Base-by-base conservation (phyloP, 768 basidiomycete genomes). In the Phaffia tasmanica region DNA sequence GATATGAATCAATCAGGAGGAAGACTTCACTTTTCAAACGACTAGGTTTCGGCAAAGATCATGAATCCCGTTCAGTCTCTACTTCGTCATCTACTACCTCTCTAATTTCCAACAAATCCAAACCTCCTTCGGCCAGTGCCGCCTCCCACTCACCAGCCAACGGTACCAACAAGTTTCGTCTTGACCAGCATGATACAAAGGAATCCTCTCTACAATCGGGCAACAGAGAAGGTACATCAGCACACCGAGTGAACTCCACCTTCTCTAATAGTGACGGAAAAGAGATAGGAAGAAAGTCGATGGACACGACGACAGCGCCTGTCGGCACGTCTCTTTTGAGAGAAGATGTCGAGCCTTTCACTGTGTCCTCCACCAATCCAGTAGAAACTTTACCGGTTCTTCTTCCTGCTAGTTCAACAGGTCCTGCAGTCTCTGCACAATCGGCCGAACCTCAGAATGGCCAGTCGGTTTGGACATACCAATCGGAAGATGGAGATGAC, bases 401-500 rank as follows among this genome's bases (percentile, higher is more conserved):
- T 27, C 4, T 5, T 27, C 21, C 53, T 16, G 16, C 16, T 27
- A n/a, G 16, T 5, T 5, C 27, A 8, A 8, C 21, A n/a, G 8
- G n/a, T 27, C 4, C 53, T 27, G 21, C 53, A 27, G 5, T 18
- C 6, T n/a, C 27, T 57, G 46, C 46, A 47, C 54, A 54, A 14
- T n/a, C 47, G 8, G 49, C 51, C 53, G 55, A 42, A 27, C 57
- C 63, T 0, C 27, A 35, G 1, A 25, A 51, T 29, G 66, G 66
- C 32, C 60, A 67, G 66, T 67, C 66, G 5, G 47, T 67, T 4
- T 67, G 66, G 66, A 47, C 66, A 29, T 49, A 48, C 7, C 35
- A 48, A 1, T 55, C 56, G 8, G 56, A 42, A 8, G 59, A 54
- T 35, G 35, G 32, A 1, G 60, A 62, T 30, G 46, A 30, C 29